Conservation (phyloP, 371 early-diverging fungal genomes). For the Apophysomyces ossiformis region DNA sequence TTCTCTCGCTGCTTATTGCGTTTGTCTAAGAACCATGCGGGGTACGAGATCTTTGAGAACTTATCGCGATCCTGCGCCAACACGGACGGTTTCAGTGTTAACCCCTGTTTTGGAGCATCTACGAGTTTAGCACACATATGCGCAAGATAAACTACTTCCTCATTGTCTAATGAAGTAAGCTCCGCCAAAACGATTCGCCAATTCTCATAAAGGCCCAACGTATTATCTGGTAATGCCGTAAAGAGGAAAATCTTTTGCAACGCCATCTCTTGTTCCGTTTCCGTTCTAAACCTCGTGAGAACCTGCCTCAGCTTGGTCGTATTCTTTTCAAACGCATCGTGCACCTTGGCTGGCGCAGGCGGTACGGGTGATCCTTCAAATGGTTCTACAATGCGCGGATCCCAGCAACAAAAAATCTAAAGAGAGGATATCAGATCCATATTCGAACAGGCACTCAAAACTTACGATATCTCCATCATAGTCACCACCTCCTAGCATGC, state of each 20-base stretch:
- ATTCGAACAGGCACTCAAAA: background rate
- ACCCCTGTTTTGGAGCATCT: slow-evolving; percentile 57
- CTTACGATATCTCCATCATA: slow-evolving; percentile 60
- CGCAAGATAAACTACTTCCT: slow-evolving; percentile 44
- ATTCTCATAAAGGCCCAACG: slow-evolving; percentile 44
- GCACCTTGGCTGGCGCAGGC: slow-evolving; percentile 19
- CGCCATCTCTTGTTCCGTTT: slow-evolving; percentile 17
- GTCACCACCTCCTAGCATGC: slow-evolving; percentile 53
- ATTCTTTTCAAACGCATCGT: slow-evolving; percentile 38
- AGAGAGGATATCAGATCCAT: slow-evolving; percentile 1
- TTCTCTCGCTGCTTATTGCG: slow-evolving; percentile 32
- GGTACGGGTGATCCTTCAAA: slow-evolving; percentile 32
- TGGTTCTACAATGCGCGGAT: slow-evolving; percentile 43
- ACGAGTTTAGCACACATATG: slow-evolving; percentile 55
- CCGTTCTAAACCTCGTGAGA: slow-evolving; percentile 1
- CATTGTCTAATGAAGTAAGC: slow-evolving; percentile 31
- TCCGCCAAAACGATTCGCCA: slow-evolving; percentile 49
- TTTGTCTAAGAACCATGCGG: slow-evolving; percentile 51
- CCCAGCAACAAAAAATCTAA: slow-evolving; percentile 60
- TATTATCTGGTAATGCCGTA: slow-evolving; percentile 36
- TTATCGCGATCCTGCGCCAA: slow-evolving; percentile 20
- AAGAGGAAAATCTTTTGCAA: slow-evolving; percentile 39
- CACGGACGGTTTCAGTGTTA: slow-evolving; percentile 27
- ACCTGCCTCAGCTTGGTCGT: slow-evolving; percentile 25
- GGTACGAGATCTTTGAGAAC: slow-evolving; percentile 29